phyloP scores from a whole-genome alignment of 140 eudicot species.

The Oenanthe javanica region DNA sequence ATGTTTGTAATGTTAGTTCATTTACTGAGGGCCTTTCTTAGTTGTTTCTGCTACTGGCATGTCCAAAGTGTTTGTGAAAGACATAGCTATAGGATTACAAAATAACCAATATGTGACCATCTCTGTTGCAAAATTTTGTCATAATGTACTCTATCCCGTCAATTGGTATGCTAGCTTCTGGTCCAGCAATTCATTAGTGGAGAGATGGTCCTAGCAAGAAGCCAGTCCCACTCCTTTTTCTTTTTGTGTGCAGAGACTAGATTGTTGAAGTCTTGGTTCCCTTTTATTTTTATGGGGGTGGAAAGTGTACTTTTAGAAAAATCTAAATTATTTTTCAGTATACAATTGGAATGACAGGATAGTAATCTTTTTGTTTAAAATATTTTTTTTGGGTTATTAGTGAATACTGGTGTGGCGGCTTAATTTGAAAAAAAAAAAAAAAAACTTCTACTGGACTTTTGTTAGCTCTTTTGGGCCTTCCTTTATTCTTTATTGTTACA shows the following conservation, averaged over 20 bases:
- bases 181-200: constrained; percentile 1
- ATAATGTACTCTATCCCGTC: neutral
- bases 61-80: neutral
- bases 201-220: constrained; percentile 1
- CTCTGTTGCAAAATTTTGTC: neutral
- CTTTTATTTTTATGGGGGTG: neutral
- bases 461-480: neutral
- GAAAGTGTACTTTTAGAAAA: neutral
- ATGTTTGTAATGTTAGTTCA: neutral
- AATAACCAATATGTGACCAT: neutral
- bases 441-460: neutral
- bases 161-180: constrained; percentile 1
- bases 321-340: neutral
- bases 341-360: neutral
- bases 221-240: neutral
- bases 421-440: neutral
- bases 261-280: neutral
- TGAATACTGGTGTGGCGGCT: neutral
- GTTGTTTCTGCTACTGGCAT: neutral
- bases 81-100: neutral
- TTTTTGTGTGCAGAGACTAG: neutral
- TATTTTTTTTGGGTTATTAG: neutral
- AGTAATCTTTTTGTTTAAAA: neutral
- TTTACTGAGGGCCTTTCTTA: neutral
- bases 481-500: neutral